A percentile compares a stretch with the other conserved stretches of the same genome.
Evolutionary conservation across 345 rosid genomes (phyloP).

Genomic region (Microcos paniculata): DNA sequence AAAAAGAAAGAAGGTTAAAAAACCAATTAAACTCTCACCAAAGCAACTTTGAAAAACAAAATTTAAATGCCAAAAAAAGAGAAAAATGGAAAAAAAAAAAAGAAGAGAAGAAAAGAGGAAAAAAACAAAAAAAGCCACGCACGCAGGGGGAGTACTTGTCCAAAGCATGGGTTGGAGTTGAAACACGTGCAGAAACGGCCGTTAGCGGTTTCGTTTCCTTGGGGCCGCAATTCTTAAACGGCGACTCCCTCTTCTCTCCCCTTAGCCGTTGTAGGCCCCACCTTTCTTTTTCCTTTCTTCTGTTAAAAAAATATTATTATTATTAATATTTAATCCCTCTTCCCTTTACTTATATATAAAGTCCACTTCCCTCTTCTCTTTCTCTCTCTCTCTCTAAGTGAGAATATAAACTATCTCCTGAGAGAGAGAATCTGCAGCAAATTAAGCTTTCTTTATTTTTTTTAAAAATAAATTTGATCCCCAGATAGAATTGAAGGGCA

Average conservation of each 20-base stretch:
- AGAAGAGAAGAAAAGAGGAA: not conserved
- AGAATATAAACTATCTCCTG: not conserved
- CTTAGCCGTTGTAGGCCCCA: not conserved
- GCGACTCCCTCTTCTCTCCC: not conserved
- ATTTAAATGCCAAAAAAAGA: no score
- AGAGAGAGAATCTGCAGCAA: not conserved
- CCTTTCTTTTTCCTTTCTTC: not conserved
- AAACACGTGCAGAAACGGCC: conserved; percentile 6
- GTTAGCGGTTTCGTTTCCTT: not conserved
- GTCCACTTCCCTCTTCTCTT: not conserved
- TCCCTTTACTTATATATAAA: not conserved
- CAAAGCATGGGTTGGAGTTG: not conserved
- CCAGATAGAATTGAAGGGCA: not conserved
- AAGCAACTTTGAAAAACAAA: not conserved
- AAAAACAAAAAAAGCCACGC: conserved; percentile 3
- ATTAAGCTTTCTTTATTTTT: not conserved
- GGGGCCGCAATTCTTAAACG: not conserved
- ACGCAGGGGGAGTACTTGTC: conserved; percentile 7
- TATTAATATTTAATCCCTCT: not conserved
- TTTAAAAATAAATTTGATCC: not conserved
- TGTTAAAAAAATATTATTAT: not conserved
- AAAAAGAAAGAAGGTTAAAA: no score
- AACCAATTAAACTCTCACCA: not conserved
- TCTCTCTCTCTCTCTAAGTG: not conserved
- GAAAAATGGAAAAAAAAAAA: not conserved